Base-by-base conservation (phyloP, 2,329 filamentous ascomycete species). In the Teratosphaeria epicoccoides region DNA sequence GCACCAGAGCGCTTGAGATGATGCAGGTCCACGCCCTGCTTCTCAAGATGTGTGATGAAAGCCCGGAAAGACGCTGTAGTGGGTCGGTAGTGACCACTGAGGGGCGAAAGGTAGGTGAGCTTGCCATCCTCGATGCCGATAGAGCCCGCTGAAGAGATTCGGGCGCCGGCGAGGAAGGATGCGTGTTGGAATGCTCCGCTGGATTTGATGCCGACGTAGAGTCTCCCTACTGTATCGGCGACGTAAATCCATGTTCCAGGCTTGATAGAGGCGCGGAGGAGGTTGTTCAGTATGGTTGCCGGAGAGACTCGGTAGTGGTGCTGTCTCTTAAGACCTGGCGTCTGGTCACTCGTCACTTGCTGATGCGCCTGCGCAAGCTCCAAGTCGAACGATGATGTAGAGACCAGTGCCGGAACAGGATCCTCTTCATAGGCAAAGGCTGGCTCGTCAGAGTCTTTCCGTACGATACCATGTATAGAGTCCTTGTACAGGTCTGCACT, bases 231-330 rank as follows among this genome's bases (percentile, higher is more conserved):
- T 1, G 87, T 91, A 68, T 95, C 88, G 23, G 85, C 83, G 5
- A 90, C 88, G 62, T 95, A 95, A 58, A 95, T 94, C 89, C 89
- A 95, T 3, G 87, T 93, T 59, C 90, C 89, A 52, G 88, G 88
- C 65, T 82, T 84, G 45, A 89, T 84, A 0, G 84, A 82, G 55
- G 86, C 84, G 56, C 87, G 81, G 17, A 91, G 75, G 6, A 95
- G 74, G 58, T 85, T 85, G 68, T 91, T 87, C 62, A 93, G 78
- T 7, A 94, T 77, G 0, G 84, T 84, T 0, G 83, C 80, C 1
- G 85, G 81, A 2, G 82, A 87, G 4, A 88, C 76, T 61, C 87
- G 80, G 49, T 77, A 79, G 51, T 82, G 64, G 54, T 80, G 83
- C 45, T 76, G 74, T 9, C 20, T 40, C 4, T 17, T 40, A 17